A percentile compares a stretch with the other conserved stretches of the same genome.
Evolutionary conservation across 1,284 basidiomycete species (phyloP).

Genomic region (Cryptococcus maquisensis): DNA sequence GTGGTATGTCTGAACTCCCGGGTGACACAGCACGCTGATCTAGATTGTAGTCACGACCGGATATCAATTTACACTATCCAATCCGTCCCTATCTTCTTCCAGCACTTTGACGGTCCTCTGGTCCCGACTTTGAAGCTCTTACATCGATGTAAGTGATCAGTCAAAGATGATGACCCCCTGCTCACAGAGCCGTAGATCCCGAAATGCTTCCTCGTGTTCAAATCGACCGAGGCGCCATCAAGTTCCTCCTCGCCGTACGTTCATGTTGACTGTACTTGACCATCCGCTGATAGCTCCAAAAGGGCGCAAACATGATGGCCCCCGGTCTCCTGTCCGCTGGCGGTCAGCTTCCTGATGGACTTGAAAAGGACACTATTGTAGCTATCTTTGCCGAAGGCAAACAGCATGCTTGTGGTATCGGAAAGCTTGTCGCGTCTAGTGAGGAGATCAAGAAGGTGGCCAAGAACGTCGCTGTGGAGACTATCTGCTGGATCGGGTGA

Average conservation of each 20-base stretch:
- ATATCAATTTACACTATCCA: slow-evolving; percentile 87
- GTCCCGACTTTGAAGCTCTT: slow-evolving; percentile 82
- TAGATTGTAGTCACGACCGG: slow-evolving; percentile 74
- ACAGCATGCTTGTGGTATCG: slow-evolving; percentile 83
- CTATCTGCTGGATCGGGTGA: slow-evolving; percentile 54
- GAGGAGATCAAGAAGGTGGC: slow-evolving; percentile 87
- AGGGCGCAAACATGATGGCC: slow-evolving; percentile 92
- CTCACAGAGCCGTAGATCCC: slow-evolving; percentile 61
- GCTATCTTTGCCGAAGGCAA: slow-evolving; percentile 95
- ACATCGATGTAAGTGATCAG: slow-evolving; percentile 71
- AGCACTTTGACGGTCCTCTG: slow-evolving; percentile 92
- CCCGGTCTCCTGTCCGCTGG: slow-evolving; percentile 92
- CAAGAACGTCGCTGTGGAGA: slow-evolving; percentile 88
- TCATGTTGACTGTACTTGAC: background rate
- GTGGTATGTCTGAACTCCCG: slow-evolving; percentile 62
- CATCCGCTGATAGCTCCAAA: background rate
- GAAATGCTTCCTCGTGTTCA: slow-evolving; percentile 80
- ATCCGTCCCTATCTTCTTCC: slow-evolving; percentile 86
- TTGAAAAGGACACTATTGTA: slow-evolving; percentile 69
- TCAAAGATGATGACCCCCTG: background rate
- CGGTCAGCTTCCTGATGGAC: slow-evolving; percentile 75
- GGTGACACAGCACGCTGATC: background rate
- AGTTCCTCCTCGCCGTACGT: slow-evolving; percentile 75
- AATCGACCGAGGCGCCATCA: slow-evolving; percentile 95
- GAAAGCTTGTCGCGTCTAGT: slow-evolving; percentile 73